Conservation (phyloP, 2,329 filamentous ascomycete genomes). For the Rhinocladiella mackenziei region DNA sequence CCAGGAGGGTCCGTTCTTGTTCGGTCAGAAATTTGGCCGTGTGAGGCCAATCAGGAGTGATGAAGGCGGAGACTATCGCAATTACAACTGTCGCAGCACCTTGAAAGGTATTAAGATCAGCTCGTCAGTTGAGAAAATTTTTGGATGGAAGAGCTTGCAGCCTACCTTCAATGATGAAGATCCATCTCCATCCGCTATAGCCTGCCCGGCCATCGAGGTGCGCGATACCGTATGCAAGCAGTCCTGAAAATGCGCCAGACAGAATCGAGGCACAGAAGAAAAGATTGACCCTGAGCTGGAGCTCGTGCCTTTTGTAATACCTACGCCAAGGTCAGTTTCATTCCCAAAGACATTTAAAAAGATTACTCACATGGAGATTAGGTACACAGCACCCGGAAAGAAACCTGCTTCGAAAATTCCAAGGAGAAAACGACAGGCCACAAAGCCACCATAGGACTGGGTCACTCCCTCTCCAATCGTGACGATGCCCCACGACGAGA, state of each 20-base stretch:
- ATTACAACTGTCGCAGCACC: conserved; percentile 31
- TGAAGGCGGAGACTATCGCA: conserved; percentile 28
- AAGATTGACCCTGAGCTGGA: conserved; percentile 37
- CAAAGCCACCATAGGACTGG: conserved; percentile 30
- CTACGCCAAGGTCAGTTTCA: too few relatives aligned
- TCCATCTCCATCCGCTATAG: conserved; percentile 33
- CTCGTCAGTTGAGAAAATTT: too few relatives aligned
- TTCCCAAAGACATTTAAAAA: too few relatives aligned
- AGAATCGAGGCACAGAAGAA: conserved; percentile 36
- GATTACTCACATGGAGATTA: conserved; percentile 25
- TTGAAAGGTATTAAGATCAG: too few relatives aligned
- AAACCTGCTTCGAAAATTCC: conserved; percentile 37
- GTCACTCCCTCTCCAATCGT: conserved; percentile 38
- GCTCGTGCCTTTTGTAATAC: conserved; percentile 38
- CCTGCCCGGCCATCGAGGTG: conserved; percentile 45
- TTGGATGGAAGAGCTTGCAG: too few relatives aligned
- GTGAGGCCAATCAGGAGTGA: conserved; percentile 34
- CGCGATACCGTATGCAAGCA: conserved; percentile 51
- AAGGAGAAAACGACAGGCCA: conserved; percentile 33
- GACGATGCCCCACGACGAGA: conserved; percentile 32
- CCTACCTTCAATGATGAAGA: conserved; percentile 40
- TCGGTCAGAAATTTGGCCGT: conserved; percentile 32
- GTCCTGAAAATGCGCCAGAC: conserved; percentile 42
- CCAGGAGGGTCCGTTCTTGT: conserved; percentile 36
- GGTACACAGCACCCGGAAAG: conserved; percentile 38